Base-by-base conservation (phyloP, 345 rosid genomes). In the Salix arbutifolia region DNA sequence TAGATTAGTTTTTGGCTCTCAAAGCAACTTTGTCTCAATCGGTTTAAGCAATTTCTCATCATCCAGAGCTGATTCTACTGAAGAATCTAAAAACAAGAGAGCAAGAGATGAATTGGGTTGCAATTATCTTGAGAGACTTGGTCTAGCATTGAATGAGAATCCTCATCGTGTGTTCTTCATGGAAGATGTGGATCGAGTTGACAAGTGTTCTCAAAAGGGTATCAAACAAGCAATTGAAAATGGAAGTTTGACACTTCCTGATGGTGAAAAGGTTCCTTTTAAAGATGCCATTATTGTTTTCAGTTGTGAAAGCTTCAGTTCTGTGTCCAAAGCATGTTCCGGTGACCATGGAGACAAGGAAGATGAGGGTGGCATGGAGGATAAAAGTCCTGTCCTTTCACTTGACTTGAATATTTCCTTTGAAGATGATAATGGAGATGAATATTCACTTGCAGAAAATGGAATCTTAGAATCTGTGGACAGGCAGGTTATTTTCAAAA, bases 1-100 rank as follows among this genome's bases (percentile, higher is more conserved):
- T 3, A 80, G 87, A 80, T 85, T 92, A 30, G 85, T 94, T 56
- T 92, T 87, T 19, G 96, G 96, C 26, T 89, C 93, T 58, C 91
- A 81, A 42, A 60, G 46, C 58, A 86, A 75, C 76, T 85, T 85
- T 56, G 56, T 78, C 37, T 80, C 93, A 19, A 79, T 91, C 30
- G 79, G 83, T 23, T 74, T 74, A 8, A 84, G 83, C 78, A 83
- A 77, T 71, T 81, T 83, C 83, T 71, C 80, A 33, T 65, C 83
- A 33, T 42, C 75, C 37, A 75, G 80, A 70, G 75, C 80, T 25
- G 82, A 76, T 40, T 78, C 79, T 4, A 77, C 74, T 8, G 84
- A 81, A 40, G 83, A 79, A 14, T 66, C 66, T 38, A 78, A 71
- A 68, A 82, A 73, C 14, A 91, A 91, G 85, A 88, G 91, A 74